These are phyloP conservation scores for Xylaria scruposa DNA, from an alignment of 495 filamentous ascomycete genomes.

Conservation along the genomic window DNA sequence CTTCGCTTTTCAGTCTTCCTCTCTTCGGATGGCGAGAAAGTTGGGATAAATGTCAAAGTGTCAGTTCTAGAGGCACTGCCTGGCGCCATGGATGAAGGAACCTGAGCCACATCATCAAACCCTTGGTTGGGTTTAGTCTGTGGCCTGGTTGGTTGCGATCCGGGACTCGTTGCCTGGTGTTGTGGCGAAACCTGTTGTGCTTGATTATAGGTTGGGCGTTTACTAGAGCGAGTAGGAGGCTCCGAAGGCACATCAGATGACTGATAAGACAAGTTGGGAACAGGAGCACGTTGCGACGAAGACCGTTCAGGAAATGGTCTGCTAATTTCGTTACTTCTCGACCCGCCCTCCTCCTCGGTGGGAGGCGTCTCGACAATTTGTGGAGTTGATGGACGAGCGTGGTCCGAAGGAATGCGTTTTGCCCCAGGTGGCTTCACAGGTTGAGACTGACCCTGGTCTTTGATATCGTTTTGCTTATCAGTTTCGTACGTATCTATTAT, in stretches of 20 bases:
- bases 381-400: constrained; percentile 56
- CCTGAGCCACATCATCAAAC: constrained; percentile 66
- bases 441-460: constrained; percentile 28
- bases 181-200: constrained; percentile 36
- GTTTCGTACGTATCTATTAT: constrained; percentile 26
- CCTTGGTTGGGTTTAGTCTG: constrained; percentile 44
- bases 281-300: constrained; percentile 55
- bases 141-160: constrained; percentile 30
- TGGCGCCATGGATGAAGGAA: constrained; percentile 73
- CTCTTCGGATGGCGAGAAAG: constrained; percentile 63
- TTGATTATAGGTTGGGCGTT: constrained; percentile 50
- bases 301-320: constrained; percentile 57
- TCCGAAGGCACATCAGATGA: constrained; percentile 39
- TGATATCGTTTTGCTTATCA: constrained; percentile 24
- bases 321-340: constrained; percentile 31
- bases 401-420: constrained; percentile 33
- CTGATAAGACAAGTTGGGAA: constrained; percentile 32
- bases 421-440: constrained; percentile 31
- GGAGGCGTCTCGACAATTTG: constrained; percentile 74
- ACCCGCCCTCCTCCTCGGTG: constrained; percentile 49
- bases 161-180: constrained; percentile 27
- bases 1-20: constrained; percentile 72
- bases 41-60: constrained; percentile 84
- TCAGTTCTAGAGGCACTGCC: constrained; percentile 72
- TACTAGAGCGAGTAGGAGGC: constrained; percentile 57